These are phyloP conservation scores for Alnus rubra DNA, from an alignment of 306 rosid species.

Conservation along the genomic window DNA sequence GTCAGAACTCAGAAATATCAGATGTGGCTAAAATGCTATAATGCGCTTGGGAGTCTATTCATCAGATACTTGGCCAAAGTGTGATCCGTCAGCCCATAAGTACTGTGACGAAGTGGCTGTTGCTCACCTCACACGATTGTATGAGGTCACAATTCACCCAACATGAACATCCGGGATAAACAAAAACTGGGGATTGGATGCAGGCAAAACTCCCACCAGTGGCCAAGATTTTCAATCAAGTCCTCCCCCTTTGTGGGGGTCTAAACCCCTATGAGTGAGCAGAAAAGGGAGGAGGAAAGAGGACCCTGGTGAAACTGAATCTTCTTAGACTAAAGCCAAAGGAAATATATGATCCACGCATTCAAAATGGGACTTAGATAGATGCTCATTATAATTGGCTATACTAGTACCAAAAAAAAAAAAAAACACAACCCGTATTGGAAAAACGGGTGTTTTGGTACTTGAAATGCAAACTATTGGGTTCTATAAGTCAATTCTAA, in stretches of 20 bases:
- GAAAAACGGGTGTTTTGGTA: background rate
- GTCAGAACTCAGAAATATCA: slow-evolving; percentile 10
- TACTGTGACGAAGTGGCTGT: background rate
- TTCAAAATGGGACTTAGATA: background rate
- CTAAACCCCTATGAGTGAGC: background rate
- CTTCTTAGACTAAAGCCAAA: background rate
- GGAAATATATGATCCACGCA: background rate
- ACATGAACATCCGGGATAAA: background rate
- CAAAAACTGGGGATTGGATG: background rate
- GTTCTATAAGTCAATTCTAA: background rate
- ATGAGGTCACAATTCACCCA: background rate
- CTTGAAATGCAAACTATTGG: background rate
- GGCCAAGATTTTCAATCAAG: background rate
- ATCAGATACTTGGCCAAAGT: background rate
- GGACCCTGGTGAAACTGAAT: background rate
- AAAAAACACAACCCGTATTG: background rate
- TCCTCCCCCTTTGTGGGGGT: background rate
- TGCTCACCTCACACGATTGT: background rate
- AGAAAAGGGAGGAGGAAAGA: background rate
- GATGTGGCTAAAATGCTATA: background rate
- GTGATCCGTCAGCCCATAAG: background rate
- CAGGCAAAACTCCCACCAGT: background rate
- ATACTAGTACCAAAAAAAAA: background rate
- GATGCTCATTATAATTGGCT: background rate
- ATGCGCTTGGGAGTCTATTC: background rate